Conservation (phyloP, 2,329 filamentous ascomycete species). For the Apiospora rasikravindrae region DNA sequence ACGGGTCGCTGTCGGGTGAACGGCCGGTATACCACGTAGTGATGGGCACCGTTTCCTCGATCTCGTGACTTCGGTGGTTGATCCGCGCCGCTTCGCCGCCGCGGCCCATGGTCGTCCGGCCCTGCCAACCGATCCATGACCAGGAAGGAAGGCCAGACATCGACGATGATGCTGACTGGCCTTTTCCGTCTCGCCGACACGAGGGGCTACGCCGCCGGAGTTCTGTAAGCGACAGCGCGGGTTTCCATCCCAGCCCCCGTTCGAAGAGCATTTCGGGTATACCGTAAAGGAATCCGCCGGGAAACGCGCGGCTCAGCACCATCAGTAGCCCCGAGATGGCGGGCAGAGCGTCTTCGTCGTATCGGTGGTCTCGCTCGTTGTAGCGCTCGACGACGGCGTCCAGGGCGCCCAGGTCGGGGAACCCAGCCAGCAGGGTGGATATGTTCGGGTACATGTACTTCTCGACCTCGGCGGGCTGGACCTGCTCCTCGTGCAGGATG, state of each 20-base stretch:
- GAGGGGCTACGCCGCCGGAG: not conserved
- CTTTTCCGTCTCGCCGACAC: not conserved
- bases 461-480: not conserved
- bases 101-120: not conserved
- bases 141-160: not conserved
- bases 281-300: not conserved
- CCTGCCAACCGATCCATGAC: not conserved
- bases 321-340: not conserved
- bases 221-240: not conserved
- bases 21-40: not conserved
- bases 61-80: not conserved
- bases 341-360: not conserved
- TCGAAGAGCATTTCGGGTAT: conserved; percentile 1
- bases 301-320: not conserved
- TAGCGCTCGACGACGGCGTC: not conserved
- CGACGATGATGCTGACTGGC: too few relatives aligned
- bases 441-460: not conserved
- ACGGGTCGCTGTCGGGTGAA: not conserved
- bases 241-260: not conserved
- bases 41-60: not conserved
- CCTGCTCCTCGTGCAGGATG: not conserved
- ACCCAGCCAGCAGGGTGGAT: not conserved
- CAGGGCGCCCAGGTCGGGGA: not conserved
- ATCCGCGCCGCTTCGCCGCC: not conserved
- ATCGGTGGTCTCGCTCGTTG: not conserved